Conservation (phyloP, 352 stramenopile species). For the Phytopythium litorale region DNA sequence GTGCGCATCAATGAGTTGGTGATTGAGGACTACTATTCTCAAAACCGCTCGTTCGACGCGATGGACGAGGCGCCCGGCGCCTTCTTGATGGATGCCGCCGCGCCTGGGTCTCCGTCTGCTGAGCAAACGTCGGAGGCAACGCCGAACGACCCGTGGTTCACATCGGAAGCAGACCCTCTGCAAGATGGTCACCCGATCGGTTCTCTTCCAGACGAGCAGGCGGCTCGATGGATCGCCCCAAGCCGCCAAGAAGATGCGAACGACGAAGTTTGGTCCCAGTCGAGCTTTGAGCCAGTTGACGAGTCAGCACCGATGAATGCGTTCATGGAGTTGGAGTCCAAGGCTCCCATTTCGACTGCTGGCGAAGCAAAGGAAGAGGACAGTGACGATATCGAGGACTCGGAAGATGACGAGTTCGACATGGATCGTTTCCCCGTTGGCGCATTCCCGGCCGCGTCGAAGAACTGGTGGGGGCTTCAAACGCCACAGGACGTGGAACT, state of each 20-base stretch:
- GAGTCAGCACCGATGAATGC: conserved; percentile 13
- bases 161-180: conserved; percentile 9
- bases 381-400: conserved; percentile 8
- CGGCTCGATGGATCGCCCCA: conserved; percentile 55
- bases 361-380: conserved; percentile 6
- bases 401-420: conserved; percentile 41
- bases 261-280: background rate
- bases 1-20: conserved; percentile 82
- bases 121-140: background rate
- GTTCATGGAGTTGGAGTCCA: background rate
- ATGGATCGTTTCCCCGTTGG: conserved; percentile 38
- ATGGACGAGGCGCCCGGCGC: conserved; percentile 28
- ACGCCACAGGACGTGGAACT: conserved; percentile 54
- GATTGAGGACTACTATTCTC: conserved; percentile 83
- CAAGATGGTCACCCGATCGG: conserved; percentile 7
- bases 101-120: background rate
- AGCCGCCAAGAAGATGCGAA: conserved; percentile 4
- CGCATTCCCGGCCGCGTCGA: conserved; percentile 57
- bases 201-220: conserved; percentile 47
- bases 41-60: conserved; percentile 18
- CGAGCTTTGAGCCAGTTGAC: conserved; percentile 42
- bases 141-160: conserved; percentile 65
- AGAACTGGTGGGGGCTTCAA: conserved; percentile 75
- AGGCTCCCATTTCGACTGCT: background rate
- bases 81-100: conserved; percentile 56